phyloP scores from a whole-genome alignment of 2,329 filamentous ascomycete genomes.

The Orbilia ellipsospora region DNA sequence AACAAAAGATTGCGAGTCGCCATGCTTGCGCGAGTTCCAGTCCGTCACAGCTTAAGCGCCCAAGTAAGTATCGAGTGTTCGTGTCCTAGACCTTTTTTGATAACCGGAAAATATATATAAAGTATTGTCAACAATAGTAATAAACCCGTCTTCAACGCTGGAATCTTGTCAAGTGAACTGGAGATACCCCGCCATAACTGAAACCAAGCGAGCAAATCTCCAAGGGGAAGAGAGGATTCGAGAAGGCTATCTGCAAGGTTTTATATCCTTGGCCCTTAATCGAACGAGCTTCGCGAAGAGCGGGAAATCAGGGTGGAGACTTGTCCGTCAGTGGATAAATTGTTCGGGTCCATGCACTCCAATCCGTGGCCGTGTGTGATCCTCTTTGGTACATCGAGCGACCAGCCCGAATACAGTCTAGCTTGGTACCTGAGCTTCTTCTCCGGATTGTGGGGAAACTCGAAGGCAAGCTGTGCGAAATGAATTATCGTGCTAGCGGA shows the following conservation, averaged over 20 bases:
- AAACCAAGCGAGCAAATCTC: slow-evolving; percentile 20
- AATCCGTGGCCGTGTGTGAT: slow-evolving; percentile 9
- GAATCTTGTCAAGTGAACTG: slow-evolving; percentile 9
- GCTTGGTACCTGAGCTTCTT: slow-evolving; percentile 7
- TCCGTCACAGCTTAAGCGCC: background rate
- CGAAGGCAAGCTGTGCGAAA: slow-evolving; percentile 7
- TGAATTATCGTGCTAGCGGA: slow-evolving; percentile 34
- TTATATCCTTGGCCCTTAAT: slow-evolving; percentile 32
- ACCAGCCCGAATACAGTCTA: slow-evolving; percentile 9
- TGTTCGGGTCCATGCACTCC: slow-evolving; percentile 38
- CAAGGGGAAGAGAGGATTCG: slow-evolving; percentile 22
- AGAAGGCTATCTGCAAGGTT: slow-evolving; percentile 33
- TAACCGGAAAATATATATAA: background rate
- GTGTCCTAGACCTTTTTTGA: background rate
- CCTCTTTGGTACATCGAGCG: slow-evolving; percentile 13
- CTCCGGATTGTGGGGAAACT: slow-evolving; percentile 46
- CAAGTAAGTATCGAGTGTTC: background rate
- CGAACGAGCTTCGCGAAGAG: background rate
- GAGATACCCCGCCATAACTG: slow-evolving; percentile 35
- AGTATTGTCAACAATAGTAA: background rate
- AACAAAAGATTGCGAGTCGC: slow-evolving; percentile 48
- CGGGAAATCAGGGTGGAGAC: slow-evolving; percentile 28
- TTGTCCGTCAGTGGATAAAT: slow-evolving; percentile 38
- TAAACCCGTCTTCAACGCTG: background rate
- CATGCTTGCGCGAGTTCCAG: slow-evolving; percentile 19